Base-by-base conservation (phyloP, 1,284 basidiomycete genomes). In the Cystobasidiaceae sp. region DNA sequence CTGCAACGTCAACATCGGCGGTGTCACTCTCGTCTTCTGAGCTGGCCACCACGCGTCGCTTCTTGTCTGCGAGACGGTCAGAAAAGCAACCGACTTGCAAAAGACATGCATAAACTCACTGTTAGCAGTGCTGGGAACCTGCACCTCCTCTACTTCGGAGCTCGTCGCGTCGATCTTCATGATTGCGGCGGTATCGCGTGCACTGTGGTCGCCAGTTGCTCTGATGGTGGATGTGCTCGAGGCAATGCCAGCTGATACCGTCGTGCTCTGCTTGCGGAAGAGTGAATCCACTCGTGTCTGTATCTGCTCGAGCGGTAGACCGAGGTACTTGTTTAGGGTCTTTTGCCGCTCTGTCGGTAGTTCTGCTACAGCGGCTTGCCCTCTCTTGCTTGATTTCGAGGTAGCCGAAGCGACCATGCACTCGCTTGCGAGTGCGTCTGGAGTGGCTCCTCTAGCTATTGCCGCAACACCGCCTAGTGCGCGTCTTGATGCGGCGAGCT, bases 11-110 rank as follows among this genome's bases (percentile, higher is more conserved):
- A n/a, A n/a, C n/a, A n/a, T n/a, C 23, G n/a, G 50, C 46, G 43
- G 25, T 52, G 23, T 64, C 61, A 23, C 48, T 49, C 33, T 64
- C 61, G 27, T 64, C 61, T 25, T 64, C 61, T n/a, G 61, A 64
- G 52, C 61, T 64, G 19, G 51, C 61, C 27, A 64, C 61, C 11
- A 64, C 61, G 51, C 61, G 61, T 56, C 61, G 34, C 52, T 64
- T 64, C 32, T 64, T 64, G 52, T 52, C 61, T 64, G 61, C n/a
- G 30, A 28, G 4, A 11, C 21, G 19, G 39, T 43, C 23, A 56
- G 54, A 17, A 23, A 9, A n/a, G 3, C 15, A 15, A n/a, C 6
- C 28, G 19, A 13, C 4, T 19, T 32, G 6, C 25, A 25, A 32
- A 37, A 56, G 11, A 28, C 37, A 11, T 11, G n/a, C 37, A 8